phyloP scores from a whole-genome alignment of 768 basidiomycete species.

The Sarcomyxa edulis region DNA sequence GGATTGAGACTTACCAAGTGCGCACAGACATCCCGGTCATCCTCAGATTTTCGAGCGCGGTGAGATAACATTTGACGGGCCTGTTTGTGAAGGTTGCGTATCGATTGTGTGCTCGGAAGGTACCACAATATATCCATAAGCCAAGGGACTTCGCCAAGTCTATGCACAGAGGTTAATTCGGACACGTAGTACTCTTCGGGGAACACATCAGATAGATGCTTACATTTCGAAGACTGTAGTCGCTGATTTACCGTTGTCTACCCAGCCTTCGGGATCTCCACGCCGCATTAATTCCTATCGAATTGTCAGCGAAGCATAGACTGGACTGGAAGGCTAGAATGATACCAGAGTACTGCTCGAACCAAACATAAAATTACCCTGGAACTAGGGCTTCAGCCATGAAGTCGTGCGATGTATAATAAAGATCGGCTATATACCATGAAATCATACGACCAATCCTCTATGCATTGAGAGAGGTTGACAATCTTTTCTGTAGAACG shows the following conservation, averaged over 20 bases:
- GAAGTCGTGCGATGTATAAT: no score
- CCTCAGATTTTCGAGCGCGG: no score
- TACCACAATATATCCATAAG: slow-evolving; percentile 24
- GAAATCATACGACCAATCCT: slow-evolving; percentile 18
- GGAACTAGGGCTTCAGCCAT: neutral
- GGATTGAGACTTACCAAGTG: no score
- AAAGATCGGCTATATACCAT: no score
- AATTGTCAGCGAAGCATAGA: slow-evolving; percentile 9
- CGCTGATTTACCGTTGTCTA: slow-evolving; percentile 17
- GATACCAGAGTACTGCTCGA: neutral
- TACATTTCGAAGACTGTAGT: slow-evolving; percentile 20
- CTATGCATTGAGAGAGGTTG: slow-evolving; percentile 13
- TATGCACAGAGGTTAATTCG: slow-evolving; percentile 4
- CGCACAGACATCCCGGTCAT: no score
- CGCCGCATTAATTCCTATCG: slow-evolving; percentile 16
- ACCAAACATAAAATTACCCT: slow-evolving; percentile 17
- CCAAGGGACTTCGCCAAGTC: slow-evolving; percentile 24
- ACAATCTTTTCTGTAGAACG: slow-evolving; percentile 6
- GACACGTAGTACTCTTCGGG: no score
- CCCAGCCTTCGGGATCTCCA: slow-evolving; percentile 16
- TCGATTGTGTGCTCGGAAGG: slow-evolving; percentile 15
- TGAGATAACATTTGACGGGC: no score
- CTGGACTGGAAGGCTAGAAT: neutral
- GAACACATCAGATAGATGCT: neutral
- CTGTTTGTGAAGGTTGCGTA: slow-evolving; percentile 8